Evolutionary conservation across 345 rosid species (phyloP), one percentile per base, ranked within the genome.

Genomic region (Cardamine occulta): DNA sequence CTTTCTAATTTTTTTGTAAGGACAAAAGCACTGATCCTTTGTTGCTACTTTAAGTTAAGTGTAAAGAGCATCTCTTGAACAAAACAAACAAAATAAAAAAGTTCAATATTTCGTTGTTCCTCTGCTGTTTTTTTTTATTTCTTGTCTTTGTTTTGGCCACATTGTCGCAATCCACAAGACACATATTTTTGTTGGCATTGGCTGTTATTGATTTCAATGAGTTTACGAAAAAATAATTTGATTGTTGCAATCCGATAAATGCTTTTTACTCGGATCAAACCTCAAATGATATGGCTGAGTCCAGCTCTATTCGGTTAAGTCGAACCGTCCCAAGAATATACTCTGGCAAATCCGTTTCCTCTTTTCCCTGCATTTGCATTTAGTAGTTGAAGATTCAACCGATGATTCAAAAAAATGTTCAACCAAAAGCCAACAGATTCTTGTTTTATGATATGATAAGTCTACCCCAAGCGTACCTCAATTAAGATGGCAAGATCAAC

Each of bases 401-500:
- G 1, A 55, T 21, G 3, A 47, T 47, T 32, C 13, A 34, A 54
- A 63, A 26, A 34, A 44, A 44, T 18, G 17, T n/a, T 23, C 11
- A 17, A 24, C 4, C 2, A 39, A 17, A 53, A 39, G 23, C 37
- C 3, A 24, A 32, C 60, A 14, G 31, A 19, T 15, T 63, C 19
- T 37, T 26, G 19, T n/a, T 23, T 35, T 8, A 61, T 72, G 32
- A 19, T 7, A 71, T 18, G 21, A 35, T 62, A 62, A 28, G 7
- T 47, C 66, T 55, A 63, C 6, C 14, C 32, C 15, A 51, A 68
- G 74, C 89, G 10, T 78, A 91, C 98, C 99, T 95, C 99, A 32
- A 95, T 73, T 70, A 95, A 82, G 80, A 95, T 90, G 45, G 97
- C 97, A 14, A 95, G 97, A 80, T 95, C 98, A 60, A 95, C 98